Conservation (phyloP, 306 rosid species). For the Fragaria nilgerrensis region DNA sequence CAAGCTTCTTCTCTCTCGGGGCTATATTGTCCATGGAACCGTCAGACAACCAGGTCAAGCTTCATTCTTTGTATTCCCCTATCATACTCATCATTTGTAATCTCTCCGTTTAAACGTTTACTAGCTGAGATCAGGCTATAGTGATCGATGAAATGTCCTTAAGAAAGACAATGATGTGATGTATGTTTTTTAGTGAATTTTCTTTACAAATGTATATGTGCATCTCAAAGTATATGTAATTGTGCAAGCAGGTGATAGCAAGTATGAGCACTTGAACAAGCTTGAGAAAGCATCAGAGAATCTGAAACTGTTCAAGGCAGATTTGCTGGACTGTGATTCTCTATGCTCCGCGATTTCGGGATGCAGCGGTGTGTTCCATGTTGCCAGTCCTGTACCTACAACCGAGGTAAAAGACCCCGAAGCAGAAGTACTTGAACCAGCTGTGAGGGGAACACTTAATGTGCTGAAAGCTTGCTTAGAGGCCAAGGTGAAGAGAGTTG, state of each 20-base stretch:
- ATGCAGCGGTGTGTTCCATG: slow-evolving; percentile 36
- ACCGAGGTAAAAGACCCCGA: slow-evolving; percentile 14
- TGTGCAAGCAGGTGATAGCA: slow-evolving; percentile 16
- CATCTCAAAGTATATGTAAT: not conserved
- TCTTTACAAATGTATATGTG: not conserved
- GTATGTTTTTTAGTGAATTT: not conserved
- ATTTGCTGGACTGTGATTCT: slow-evolving; percentile 35
- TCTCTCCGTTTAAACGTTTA: not conserved
- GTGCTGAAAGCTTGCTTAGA: slow-evolving; percentile 24
- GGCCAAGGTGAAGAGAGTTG: slow-evolving; percentile 31
- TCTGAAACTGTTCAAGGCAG: slow-evolving; percentile 31
- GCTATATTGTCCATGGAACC: slow-evolving; percentile 55
- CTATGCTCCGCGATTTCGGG: slow-evolving; percentile 22
- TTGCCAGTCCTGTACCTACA: slow-evolving; percentile 29
- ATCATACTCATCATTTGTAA: not conserved
- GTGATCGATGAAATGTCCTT: not conserved
- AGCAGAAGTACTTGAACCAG: slow-evolving; percentile 24
- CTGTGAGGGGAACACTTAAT: slow-evolving; percentile 30
- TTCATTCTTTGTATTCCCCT: not conserved
- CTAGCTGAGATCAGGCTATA: not conserved
- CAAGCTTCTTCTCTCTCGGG: slow-evolving; percentile 51
- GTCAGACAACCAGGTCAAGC: slow-evolving; percentile 45
- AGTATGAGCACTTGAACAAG: slow-evolving; percentile 29
- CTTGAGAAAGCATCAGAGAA: slow-evolving; percentile 27
- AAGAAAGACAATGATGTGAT: not conserved